Evolutionary conservation across 2,329 filamentous ascomycete genomes (phyloP).

Genomic region (Botrytis elliptica): DNA sequence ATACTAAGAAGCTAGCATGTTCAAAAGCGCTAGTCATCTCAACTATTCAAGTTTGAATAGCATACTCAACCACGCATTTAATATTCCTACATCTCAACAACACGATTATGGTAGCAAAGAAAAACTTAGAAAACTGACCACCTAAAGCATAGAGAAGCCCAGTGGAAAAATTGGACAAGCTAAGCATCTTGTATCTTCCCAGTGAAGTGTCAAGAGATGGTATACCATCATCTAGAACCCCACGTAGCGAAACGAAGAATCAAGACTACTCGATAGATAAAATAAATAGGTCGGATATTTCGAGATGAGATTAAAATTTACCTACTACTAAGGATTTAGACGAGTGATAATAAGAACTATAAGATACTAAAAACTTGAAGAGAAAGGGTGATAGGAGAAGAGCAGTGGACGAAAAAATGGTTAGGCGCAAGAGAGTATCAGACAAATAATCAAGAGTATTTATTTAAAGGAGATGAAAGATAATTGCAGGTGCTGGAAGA

Average conservation of each 20-base stretch:
- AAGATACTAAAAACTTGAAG: neutral
- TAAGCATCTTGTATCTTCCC: neutral
- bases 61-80: neutral
- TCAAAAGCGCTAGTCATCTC: neutral
- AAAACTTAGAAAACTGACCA: rapidly evolving
- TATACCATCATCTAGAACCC: neutral
- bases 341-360: neutral
- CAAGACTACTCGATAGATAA: neutral
- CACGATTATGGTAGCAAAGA: neutral
- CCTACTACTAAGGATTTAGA: neutral
- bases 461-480: neutral
- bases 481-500: neutral
- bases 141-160: neutral
- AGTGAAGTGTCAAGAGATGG: neutral
- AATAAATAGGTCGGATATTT: rapidly evolving
- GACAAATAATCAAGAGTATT: neutral
- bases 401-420: neutral
- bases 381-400: neutral
- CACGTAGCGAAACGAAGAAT: neutral
- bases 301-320: neutral
- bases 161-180: neutral
- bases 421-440: neutral
- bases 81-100: neutral
- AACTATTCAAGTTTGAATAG: neutral
- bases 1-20: neutral